A percentile compares a stretch with the other conserved stretches of the same genome.
Conservation (phyloP, 2,329 filamentous ascomycete genomes). For the Colletotrichum sp. region DNA sequence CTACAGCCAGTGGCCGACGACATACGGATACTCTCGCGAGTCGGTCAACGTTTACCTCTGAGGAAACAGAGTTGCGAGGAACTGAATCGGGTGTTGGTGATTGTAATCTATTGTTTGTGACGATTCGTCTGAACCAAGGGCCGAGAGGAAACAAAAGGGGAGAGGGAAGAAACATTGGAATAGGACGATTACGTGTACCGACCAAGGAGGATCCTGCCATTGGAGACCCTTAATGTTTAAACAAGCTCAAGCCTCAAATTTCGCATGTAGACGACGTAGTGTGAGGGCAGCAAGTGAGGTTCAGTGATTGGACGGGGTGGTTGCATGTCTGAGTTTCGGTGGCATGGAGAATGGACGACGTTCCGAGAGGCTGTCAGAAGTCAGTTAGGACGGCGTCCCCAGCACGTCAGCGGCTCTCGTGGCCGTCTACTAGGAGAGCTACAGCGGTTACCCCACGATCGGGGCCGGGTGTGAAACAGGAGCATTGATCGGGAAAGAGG, state of each 20-base stretch:
- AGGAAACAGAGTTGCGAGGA: background rate
- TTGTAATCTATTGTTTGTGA: background rate
- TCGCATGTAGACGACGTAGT: background rate
- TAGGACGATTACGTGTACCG: background rate
- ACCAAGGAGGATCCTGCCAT: slow-evolving; percentile 2
- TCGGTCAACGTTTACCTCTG: slow-evolving; percentile 7
- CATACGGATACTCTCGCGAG: slow-evolving; percentile 5
- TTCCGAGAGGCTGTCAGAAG: background rate
- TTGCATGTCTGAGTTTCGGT: background rate
- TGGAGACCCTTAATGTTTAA: background rate
- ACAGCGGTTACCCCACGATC: background rate
- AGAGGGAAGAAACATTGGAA: background rate
- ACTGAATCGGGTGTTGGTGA: background rate
- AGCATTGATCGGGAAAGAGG: slow-evolving; percentile 18
- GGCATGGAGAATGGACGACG: background rate
- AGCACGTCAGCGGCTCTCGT: background rate
- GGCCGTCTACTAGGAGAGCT: too few relatives aligned
- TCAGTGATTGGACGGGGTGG: background rate
- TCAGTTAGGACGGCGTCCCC: background rate
- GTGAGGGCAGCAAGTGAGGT: background rate
- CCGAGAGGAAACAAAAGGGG: background rate
- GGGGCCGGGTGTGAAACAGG: slow-evolving; percentile 9
- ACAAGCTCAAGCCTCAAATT: background rate
- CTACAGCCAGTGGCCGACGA: slow-evolving; percentile 14
- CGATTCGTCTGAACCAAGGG: background rate